phyloP scores from a whole-genome alignment of 352 stramenopile genomes.

The Pythium sp. region DNA sequence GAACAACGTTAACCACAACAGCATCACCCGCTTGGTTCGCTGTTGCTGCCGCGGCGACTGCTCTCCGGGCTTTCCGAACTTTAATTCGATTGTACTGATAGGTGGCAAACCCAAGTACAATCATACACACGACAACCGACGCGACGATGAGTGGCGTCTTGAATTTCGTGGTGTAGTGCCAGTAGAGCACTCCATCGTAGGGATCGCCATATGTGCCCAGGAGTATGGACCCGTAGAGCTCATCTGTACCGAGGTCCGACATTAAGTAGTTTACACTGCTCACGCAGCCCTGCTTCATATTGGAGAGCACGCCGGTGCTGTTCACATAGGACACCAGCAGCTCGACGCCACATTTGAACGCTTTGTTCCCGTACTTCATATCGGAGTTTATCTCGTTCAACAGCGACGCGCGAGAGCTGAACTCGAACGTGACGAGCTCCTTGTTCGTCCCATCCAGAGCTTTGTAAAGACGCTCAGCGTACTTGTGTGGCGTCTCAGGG shows the following conservation, averaged over 20 bases:
- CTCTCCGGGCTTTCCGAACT: not conserved
- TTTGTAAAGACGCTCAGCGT: slow-evolving; percentile 32
- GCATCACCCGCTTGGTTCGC: not conserved
- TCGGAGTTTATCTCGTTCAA: slow-evolving; percentile 28
- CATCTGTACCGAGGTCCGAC: not conserved
- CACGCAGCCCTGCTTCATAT: not conserved
- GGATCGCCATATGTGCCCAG: not conserved
- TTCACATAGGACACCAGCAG: not conserved
- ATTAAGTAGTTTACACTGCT: not conserved
- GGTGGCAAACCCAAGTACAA: not conserved
- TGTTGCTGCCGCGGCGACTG: not conserved
- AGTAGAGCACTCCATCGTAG: not conserved
- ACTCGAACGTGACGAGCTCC: slow-evolving; percentile 46
- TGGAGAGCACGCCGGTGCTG: not conserved
- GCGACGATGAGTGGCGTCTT: not conserved
- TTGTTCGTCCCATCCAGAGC: slow-evolving; percentile 34
- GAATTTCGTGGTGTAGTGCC: not conserved
- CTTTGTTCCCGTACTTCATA: not conserved
- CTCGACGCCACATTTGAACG: not conserved
- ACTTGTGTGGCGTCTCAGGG: slow-evolving; percentile 49
- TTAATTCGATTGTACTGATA: not conserved
- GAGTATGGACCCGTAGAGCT: not conserved
- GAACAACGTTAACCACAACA: not conserved
- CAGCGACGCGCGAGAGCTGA: slow-evolving; percentile 34
- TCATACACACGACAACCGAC: not conserved